Percentiles rank a stretch among this genome's conserved stretches.
phyloP scores from a whole-genome alignment of 2,329 filamentous ascomycete species.

The Berkeleyomyces rouxiae region DNA sequence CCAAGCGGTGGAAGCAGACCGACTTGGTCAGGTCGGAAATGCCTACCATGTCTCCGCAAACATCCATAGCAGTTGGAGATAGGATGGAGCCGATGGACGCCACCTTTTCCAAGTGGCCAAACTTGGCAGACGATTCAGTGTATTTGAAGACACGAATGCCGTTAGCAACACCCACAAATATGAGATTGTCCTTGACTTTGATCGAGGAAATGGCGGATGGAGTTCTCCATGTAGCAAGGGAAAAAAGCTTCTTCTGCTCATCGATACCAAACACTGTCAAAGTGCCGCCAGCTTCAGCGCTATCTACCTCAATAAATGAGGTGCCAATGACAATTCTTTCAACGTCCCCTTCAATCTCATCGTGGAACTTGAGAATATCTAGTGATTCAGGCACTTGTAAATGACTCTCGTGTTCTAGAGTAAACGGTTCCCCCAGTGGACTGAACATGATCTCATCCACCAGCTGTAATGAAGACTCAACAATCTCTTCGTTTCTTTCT shows the following conservation, averaged over 20 bases:
- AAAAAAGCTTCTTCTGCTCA: conserved; percentile 53
- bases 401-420: conserved; percentile 32
- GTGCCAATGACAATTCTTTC: conserved; percentile 81
- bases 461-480: conserved; percentile 68
- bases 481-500: conserved; percentile 51
- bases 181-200: conserved; percentile 54
- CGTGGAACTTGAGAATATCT: conserved; percentile 56
- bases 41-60: conserved; percentile 59
- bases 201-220: conserved; percentile 71
- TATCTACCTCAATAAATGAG: conserved; percentile 36
- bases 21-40: conserved; percentile 93
- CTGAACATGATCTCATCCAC: conserved; percentile 84
- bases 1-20: conserved; percentile 59
- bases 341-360: conserved; percentile 33
- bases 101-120: conserved; percentile 47
- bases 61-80: conserved; percentile 63
- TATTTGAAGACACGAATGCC: conserved; percentile 51
- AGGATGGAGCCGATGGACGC: conserved; percentile 69
- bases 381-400: conserved; percentile 72
- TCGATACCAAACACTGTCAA: conserved; percentile 65
- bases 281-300: conserved; percentile 7
- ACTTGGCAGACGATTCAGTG: conserved; percentile 36
- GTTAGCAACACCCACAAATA: conserved; percentile 80
- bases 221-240: conserved; percentile 51
- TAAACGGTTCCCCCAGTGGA: conserved; percentile 51